Evolutionary conservation across 176 grass and related monocot genomes (phyloP).

Genomic region (Pontederia crassipes): DNA sequence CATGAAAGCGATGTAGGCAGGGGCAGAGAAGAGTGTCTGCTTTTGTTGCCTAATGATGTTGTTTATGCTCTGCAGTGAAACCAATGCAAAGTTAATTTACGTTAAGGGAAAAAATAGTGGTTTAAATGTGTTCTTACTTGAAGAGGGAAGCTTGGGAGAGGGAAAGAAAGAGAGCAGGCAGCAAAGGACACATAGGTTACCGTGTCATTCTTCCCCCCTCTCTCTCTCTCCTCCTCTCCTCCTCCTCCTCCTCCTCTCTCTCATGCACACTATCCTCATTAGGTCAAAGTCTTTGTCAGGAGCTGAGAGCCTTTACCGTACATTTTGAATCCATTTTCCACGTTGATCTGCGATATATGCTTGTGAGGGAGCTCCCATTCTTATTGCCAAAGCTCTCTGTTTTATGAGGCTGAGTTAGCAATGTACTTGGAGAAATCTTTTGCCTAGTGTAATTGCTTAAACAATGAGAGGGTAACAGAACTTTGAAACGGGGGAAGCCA

Average conservation of each 20-base stretch:
- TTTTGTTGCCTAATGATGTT: too few relatives aligned
- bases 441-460: too few relatives aligned
- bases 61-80: too few relatives aligned
- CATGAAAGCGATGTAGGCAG: too few relatives aligned
- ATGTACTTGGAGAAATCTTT: too few relatives aligned
- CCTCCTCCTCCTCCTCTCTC: neutral
- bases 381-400: neutral
- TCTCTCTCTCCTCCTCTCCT: neutral
- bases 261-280: neutral
- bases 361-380: conserved; percentile 25
- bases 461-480: too few relatives aligned
- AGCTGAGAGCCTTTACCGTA: conserved; percentile 2
- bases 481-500: too few relatives aligned
- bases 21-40: too few relatives aligned
- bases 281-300: conserved; percentile 12
- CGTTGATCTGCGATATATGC: neutral
- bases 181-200: neutral
- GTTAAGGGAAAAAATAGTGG: too few relatives aligned
- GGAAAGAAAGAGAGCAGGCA: neutral
- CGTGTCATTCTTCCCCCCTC: neutral
- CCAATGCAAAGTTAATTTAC: too few relatives aligned
- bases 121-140: neutral
- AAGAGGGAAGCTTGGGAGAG: neutral
- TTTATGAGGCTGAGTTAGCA: neutral
- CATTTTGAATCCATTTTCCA: neutral